Percentiles rank a stretch among this genome's conserved stretches.
phyloP scores from a whole-genome alignment of 768 basidiomycete species.

The Galerina sulciceps region DNA sequence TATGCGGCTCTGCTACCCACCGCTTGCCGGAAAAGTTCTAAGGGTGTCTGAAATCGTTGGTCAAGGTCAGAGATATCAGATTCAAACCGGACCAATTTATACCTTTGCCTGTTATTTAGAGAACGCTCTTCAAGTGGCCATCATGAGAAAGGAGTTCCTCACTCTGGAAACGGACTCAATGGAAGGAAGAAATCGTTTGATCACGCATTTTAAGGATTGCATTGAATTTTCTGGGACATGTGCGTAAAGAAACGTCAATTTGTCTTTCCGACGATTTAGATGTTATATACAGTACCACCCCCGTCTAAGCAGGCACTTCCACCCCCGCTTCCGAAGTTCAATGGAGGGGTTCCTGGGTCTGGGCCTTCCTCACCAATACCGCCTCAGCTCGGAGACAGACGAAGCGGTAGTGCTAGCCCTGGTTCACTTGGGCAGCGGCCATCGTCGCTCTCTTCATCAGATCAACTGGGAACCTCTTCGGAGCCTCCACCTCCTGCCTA shows the following conservation, averaged over 20 bases:
- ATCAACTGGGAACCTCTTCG: conserved; percentile 6
- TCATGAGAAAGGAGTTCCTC: conserved; percentile 90
- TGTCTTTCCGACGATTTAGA: background rate
- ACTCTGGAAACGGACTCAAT: conserved; percentile 64
- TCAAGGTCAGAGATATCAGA: conserved; percentile 51
- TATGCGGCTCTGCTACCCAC: conserved; percentile 94
- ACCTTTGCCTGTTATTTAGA: conserved; percentile 44
- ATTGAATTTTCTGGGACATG: conserved; percentile 78
- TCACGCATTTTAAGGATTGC: conserved; percentile 79
- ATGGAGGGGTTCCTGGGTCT: conserved; percentile 29
- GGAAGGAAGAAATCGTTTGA: conserved; percentile 62
- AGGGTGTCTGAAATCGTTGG: conserved; percentile 65
- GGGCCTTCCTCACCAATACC: conserved; percentile 7
- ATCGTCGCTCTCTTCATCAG: conserved; percentile 13
- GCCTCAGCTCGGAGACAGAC: conserved; percentile 8
- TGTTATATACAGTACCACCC: conserved; percentile 49
- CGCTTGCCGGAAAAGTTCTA: conserved; percentile 92
- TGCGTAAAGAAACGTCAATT: conserved; percentile 45
- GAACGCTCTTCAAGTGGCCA: conserved; percentile 71
- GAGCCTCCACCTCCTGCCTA: conserved; percentile 22
- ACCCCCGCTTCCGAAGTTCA: conserved; percentile 56
- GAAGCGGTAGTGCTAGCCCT: conserved; percentile 9
- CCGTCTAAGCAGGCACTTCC: conserved; percentile 69
- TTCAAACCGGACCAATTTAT: background rate
- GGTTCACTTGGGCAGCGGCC: conserved; percentile 16